Conservation (phyloP, 345 rosid species). For the Eucalyptus pauciflora region DNA sequence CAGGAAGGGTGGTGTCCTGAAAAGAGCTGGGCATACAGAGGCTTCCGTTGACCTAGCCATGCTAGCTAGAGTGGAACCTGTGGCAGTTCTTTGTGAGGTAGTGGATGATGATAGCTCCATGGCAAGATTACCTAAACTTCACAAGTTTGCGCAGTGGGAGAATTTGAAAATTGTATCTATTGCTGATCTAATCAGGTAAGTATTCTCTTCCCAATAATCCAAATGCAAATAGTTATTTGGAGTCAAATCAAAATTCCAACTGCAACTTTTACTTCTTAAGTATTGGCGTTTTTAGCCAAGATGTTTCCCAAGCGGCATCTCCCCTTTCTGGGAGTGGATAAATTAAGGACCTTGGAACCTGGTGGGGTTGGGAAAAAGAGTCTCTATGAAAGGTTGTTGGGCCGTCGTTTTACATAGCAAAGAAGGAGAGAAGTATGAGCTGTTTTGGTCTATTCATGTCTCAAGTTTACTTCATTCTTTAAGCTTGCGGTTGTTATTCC, state of each 20-base stretch:
- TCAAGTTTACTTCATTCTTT: background rate
- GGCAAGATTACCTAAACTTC: background rate
- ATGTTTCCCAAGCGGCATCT: background rate
- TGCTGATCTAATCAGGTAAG: background rate
- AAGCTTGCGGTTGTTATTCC: background rate
- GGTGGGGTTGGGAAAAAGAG: background rate
- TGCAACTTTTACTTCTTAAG: background rate
- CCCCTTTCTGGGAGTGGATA: background rate
- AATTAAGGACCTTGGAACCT: background rate
- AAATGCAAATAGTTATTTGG: background rate
- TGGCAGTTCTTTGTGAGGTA: conserved; percentile 57
- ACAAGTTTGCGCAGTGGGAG: background rate
- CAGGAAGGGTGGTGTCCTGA: conserved; percentile 66
- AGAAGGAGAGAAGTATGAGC: background rate
- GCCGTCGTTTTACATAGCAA: background rate
- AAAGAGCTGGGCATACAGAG: conserved; percentile 71
- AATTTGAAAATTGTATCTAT: background rate
- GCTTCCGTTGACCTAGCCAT: conserved; percentile 72
- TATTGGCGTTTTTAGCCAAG: too few species aligned
- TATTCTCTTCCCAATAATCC: background rate
- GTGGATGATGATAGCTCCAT: background rate
- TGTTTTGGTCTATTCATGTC: background rate
- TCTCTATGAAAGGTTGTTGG: background rate
- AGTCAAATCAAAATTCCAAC: background rate
- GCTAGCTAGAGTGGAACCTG: conserved; percentile 53